Percentiles rank a stretch among this genome's conserved stretches.
phyloP scores from a whole-genome alignment of 306 rosid species.

The Datisca glomerata region DNA sequence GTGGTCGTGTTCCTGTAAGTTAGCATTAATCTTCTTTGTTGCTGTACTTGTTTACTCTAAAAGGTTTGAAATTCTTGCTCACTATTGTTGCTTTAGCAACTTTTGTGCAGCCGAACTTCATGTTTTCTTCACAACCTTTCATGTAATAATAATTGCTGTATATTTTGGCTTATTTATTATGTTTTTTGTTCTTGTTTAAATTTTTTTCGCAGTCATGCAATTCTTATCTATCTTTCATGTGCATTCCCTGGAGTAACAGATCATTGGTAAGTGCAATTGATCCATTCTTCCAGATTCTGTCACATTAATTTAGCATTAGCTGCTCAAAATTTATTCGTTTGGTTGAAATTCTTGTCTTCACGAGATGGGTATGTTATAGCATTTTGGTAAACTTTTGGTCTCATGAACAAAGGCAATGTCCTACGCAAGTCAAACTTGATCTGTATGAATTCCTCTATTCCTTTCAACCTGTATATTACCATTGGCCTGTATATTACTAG shows the following conservation, averaged over 20 bases:
- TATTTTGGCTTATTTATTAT: too few species aligned
- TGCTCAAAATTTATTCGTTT: neutral
- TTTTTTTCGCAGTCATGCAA: slow-evolving; percentile 62
- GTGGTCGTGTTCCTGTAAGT: too few species aligned
- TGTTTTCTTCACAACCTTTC: slow-evolving; percentile 2
- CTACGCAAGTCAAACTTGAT: neutral
- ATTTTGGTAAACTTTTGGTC: too few species aligned
- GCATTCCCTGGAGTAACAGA: slow-evolving; percentile 78
- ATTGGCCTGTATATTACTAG: neutral
- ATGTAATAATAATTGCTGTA: neutral
- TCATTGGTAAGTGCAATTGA: slow-evolving; percentile 51
- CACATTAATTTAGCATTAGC: too few species aligned
- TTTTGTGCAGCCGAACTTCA: neutral
- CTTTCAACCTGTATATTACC: neutral
- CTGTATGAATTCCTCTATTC: neutral
- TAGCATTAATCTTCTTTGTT: too few species aligned
- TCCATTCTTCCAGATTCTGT: slow-evolving; percentile 8
- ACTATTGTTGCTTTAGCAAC: slow-evolving; percentile 1
- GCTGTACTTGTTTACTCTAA: too few species aligned
- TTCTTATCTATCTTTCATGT: slow-evolving; percentile 62
- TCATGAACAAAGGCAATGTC: neutral
- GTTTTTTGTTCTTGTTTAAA: too few species aligned
- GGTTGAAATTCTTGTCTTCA: neutral
- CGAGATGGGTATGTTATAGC: neutral
- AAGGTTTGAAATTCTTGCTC: too few species aligned